Percentiles rank a stretch among this genome's conserved stretches.
Conservation (phyloP, 2,329 filamentous ascomycete genomes). For the Capronia coronata region DNA sequence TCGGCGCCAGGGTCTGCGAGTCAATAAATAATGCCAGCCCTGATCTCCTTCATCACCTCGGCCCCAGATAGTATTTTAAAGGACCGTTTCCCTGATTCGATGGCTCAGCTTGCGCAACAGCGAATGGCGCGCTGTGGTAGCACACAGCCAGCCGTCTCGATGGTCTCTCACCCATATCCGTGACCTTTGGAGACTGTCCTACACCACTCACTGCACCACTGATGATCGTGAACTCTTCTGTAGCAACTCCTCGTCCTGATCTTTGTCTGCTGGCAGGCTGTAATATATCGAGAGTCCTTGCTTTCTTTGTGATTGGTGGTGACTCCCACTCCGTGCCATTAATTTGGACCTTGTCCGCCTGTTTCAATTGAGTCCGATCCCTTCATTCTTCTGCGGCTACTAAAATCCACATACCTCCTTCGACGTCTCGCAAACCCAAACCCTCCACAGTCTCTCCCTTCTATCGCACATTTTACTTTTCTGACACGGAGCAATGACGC, state of each 20-base stretch:
- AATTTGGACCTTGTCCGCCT: slow-evolving; percentile 1
- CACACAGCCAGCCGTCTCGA: slow-evolving; percentile 5
- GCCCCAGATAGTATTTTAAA: too few relatives aligned
- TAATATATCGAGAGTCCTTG: slow-evolving; percentile 1
- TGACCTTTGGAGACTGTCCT: not conserved
- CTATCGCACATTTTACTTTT: not conserved
- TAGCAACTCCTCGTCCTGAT: not conserved
- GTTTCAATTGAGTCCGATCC: not conserved
- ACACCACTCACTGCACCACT: not conserved
- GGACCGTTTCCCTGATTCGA: slow-evolving; percentile 13
- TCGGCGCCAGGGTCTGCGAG: slow-evolving; percentile 1
- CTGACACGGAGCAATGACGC: slow-evolving; percentile 19
- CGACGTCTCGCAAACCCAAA: not conserved
- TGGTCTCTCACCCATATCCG: not conserved
- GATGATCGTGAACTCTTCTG: not conserved
- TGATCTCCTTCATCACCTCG: too few relatives aligned
- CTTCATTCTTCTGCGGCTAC: slow-evolving; percentile 2
- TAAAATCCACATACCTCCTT: not conserved
- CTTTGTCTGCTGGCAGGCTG: not conserved
- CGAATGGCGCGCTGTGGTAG: slow-evolving; percentile 19
- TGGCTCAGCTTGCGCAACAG: slow-evolving; percentile 1
- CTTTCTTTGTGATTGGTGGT: slow-evolving; percentile 3
- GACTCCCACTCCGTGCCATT: not conserved
- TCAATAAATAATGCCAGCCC: not conserved
- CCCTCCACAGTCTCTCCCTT: not conserved